Evolutionary conservation across 495 filamentous ascomycete genomes (phyloP), one percentile per base, ranked within the genome.

Genomic region (Umbilicaria muhlenbergii): DNA sequence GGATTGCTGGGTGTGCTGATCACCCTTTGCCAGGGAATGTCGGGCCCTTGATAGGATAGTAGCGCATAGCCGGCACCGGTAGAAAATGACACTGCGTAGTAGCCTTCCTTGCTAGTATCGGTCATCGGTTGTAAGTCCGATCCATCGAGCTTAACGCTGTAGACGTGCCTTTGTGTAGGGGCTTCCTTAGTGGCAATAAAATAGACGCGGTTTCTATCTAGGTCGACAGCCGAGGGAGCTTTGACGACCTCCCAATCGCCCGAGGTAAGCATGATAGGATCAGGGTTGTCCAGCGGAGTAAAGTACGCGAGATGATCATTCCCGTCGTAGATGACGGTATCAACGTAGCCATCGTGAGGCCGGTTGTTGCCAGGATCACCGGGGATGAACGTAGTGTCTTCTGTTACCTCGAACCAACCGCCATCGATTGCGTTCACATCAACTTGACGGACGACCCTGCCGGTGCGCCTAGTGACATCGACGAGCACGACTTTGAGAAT

Each of bases 251-350:
- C 91, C 87, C 88, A 98, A 32, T 81, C 57, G 5, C 91, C 91
- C 10, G 81, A 77, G 0, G 91, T 98, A 15, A 98, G 73, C 69
- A 91, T 75, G 21, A 82, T 60, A 15, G 91, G 89, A 3, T 82
- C 60, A 0, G 81, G 62, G 53, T 80, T 88, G 42, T 96, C 82
- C 19, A 96, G 55, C 10, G 91, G 91, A n/a, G 82, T 77, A 57
- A 96, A 98, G 56, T 96, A 98, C 0, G 78, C 92, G 42, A 96
- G 66, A 53, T 98, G 91, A 51, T 94, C 86, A 53, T 82, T 83
- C 39, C 86, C 82, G 34, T 93, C 73, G 55, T 89, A 66, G 43
- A 95, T 82, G 35, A 98, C 66, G 0, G 83, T 88, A 61, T 98
- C 91, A 47, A 98, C 76, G 55, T 98, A 98, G 3, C 91, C 91